Evolutionary conservation across 345 rosid species (phyloP).

Genomic region (Cardamine resedifolia): DNA sequence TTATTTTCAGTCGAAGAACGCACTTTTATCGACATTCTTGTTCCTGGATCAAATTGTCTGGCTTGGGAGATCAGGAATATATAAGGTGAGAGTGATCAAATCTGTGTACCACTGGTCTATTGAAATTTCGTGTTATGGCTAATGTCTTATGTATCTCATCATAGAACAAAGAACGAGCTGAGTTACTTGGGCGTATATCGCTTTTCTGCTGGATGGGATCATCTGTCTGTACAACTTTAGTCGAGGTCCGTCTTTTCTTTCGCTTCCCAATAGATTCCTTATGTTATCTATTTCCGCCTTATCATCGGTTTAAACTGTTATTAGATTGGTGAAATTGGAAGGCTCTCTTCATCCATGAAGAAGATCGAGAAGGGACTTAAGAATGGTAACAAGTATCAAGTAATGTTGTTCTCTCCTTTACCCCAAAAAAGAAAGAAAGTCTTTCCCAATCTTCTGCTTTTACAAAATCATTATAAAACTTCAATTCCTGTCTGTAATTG

Average conservation of each 20-base stretch:
- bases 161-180: constrained; percentile 88
- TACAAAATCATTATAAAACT: not conserved
- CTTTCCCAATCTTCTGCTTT: not conserved
- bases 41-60: constrained; percentile 98
- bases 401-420: constrained; percentile 31
- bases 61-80: constrained; percentile 94
- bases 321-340: constrained; percentile 86
- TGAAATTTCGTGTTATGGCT: not conserved
- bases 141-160: constrained; percentile 3
- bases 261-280: not conserved
- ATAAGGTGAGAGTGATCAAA: constrained; percentile 56
- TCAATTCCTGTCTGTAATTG: not conserved
- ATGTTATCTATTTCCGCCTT: not conserved
- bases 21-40: constrained; percentile 83
- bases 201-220: constrained; percentile 99
- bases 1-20: constrained; percentile 82
- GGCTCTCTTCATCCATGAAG: constrained; percentile 85
- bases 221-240: constrained; percentile 73
- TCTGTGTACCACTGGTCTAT: not conserved
- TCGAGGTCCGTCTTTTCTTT: constrained; percentile 66
- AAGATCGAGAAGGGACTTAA: constrained; percentile 76
- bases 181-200: constrained; percentile 87
- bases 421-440: not conserved
- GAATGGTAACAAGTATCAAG: constrained; percentile 69
- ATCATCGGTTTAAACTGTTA: not conserved